phyloP scores from a whole-genome alignment of 495 filamentous ascomycete species.

The Neurospora sp. region DNA sequence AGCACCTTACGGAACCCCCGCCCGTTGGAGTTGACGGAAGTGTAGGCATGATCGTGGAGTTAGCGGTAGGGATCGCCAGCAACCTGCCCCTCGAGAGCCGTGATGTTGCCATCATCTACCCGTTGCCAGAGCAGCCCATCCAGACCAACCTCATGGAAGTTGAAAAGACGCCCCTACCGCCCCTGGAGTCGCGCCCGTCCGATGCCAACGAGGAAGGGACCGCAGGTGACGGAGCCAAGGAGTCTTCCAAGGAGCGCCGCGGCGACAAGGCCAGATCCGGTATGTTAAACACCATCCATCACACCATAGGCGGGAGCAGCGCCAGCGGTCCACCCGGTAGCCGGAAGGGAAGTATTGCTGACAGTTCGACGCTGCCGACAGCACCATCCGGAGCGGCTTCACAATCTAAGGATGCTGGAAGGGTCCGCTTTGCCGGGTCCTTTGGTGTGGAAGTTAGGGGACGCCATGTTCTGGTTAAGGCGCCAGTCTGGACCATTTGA shows the following conservation, averaged over 20 bases:
- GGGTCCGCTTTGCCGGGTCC: constrained; percentile 76
- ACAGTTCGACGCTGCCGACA: constrained; percentile 21
- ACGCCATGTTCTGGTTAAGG: constrained; percentile 73
- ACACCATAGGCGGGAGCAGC: constrained; percentile 15
- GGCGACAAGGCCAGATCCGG: constrained; percentile 31
- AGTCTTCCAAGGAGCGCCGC: constrained; percentile 25
- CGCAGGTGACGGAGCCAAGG: constrained; percentile 36
- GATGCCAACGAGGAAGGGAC: constrained; percentile 35
- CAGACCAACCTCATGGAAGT: constrained; percentile 69
- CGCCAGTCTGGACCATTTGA: constrained; percentile 71
- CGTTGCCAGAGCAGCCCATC: constrained; percentile 59
- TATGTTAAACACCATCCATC: constrained; percentile 22
- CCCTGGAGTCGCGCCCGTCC: constrained; percentile 48
- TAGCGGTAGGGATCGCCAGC: constrained; percentile 73
- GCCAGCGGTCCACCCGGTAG: constrained; percentile 11
- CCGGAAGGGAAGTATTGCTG: constrained; percentile 29
- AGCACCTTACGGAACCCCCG: constrained; percentile 63
- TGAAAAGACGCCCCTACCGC: constrained; percentile 61
- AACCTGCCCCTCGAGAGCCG: constrained; percentile 87
- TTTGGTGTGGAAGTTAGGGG: constrained; percentile 78
- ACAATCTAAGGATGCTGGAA: constrained; percentile 33
- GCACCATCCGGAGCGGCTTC: constrained; percentile 25
- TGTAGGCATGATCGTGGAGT: constrained; percentile 84
- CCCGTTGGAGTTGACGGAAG: constrained; percentile 69
- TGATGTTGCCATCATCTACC: constrained; percentile 81